Base-by-base conservation (phyloP, 163 green algal species). In the Trebouxiophyceae sp. region DNA sequence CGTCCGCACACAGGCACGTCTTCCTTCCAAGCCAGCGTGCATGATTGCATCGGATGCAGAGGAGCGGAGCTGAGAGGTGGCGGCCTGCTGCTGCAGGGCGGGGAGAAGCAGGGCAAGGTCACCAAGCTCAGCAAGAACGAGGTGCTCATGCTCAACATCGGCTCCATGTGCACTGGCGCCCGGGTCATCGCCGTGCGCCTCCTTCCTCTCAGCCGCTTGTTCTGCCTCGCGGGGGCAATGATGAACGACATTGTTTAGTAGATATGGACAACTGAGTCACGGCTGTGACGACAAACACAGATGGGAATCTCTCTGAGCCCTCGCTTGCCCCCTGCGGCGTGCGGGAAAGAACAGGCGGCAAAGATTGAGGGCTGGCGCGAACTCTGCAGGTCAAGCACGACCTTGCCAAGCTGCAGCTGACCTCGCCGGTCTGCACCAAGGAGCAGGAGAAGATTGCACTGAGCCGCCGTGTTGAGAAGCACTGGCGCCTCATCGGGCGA, bases 61-160 rank as follows among this genome's bases (percentile, higher is more conserved):
- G n/a, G n/a, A n/a, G n/a, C n/a, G n/a, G n/a, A n/a, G n/a, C n/a
- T n/a, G n/a, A n/a, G n/a, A n/a, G n/a, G n/a, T n/a, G n/a, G n/a
- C n/a, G n/a, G n/a, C n/a, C 16, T 50, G 39, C 20, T 45, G 26
- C 26, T 68, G 46, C 81, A 88, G 74, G 84, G 85, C 27, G 90
- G 87, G 26, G 90, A 99, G 86, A 98, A 98, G 81, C 81, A 92
- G 69, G 83, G 89, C 79, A 99, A 98, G 87, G 94, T 92, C 65
- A 83, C 79, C 57, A 99, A 99, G 86, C 84, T 99, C 60, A 83
- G 66, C 66, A 99, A 98, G 87, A 86, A 87, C 62, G 94, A 99
- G 85, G 91, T 98, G 73, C 86, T 99, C 47, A 98, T 99, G 94
- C 85, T 99, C 68, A 99, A 99, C 86, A 99, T 99, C 67, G 94